Base-by-base conservation (phyloP, 202 grass and related monocot species). In the Brachypodium distachyon region DNA sequence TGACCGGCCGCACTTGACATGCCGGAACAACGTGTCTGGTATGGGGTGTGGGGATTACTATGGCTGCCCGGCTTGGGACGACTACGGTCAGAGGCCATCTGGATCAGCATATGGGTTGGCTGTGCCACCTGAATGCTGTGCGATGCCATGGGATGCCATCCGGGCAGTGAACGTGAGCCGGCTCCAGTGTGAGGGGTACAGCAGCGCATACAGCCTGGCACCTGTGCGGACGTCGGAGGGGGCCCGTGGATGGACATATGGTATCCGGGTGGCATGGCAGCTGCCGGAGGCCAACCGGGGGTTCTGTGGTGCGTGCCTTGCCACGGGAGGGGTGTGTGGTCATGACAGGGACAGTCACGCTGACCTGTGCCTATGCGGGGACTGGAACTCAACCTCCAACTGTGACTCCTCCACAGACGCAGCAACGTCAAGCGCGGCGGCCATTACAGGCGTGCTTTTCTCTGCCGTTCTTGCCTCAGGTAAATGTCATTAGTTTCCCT, bases 141-240 rank as follows among this genome's bases (percentile, higher is more conserved):
- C 80, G 3, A 42, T 98, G 73, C 76, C 93, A 13, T 89, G 90
- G 54, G 54, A 19, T 8, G 91, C 95, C 4, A 87, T 94, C 74
- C 60, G 82, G 25, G 76, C 84, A n/a, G 84, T 98, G 83, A 98
- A 98, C 77, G 81, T 98, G 56, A 88, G 77, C 49, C 89, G 87
- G 26, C 77, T 98, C 7, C 53, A 89, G 74, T 98, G 95, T 64
- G 89, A 98, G 66, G 95, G 95, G 51, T 98, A 98, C 89, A 98
- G 91, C 82, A 98, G 95, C 43, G 91, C 95, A 7, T 98, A 98
- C 89, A 98, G 80, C 72, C 61, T 94, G 11, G 89, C 95, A 40
- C 95, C 95, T 11, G 57, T 98, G 70, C 73, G 85, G 47, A 67
- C 76, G 2, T 41, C 67, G 41, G 64, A 68, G 12, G 87, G 91